Evolutionary conservation across 2,329 filamentous ascomycete species (phyloP).

Genomic region (Cordyceps cateniannulata): DNA sequence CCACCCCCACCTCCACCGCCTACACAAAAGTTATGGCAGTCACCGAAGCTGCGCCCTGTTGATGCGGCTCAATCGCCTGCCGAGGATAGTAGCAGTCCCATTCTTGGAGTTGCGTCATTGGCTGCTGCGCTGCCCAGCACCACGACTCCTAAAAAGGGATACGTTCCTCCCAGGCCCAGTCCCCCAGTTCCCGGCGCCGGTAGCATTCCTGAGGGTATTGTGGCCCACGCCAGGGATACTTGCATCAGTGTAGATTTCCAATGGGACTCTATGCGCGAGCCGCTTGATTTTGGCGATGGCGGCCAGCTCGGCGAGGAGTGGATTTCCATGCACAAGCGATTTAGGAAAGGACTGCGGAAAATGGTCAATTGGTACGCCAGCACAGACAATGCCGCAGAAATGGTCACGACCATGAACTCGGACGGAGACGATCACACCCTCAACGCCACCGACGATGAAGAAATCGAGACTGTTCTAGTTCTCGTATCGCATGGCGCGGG

Average conservation of each 20-base stretch:
- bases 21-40: constrained; percentile 9
- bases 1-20: constrained; percentile 18
- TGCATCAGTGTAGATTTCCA: constrained; percentile 86
- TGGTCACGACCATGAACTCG: constrained; percentile 36
- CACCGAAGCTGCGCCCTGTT: constrained; percentile 5
- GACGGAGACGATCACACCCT: constrained; percentile 24
- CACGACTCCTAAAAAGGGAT: constrained; percentile 38
- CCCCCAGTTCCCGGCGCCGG: constrained; percentile 78
- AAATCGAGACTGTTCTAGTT: constrained; percentile 71
- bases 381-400: constrained; percentile 43
- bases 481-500: constrained; percentile 92
- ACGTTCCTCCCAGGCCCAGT: constrained; percentile 69
- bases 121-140: constrained; percentile 28
- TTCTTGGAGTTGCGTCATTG: constrained; percentile 24
- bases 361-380: constrained; percentile 78
- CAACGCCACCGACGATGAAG: constrained; percentile 34
- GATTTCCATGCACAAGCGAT: constrained; percentile 89
- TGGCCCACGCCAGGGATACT: constrained; percentile 81
- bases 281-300: constrained; percentile 79
- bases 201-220: constrained; percentile 80
- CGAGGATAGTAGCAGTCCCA: constrained; percentile 20
- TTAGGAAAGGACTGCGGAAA: constrained; percentile 69
- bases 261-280: constrained; percentile 84
- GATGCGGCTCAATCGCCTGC: constrained; percentile 17
- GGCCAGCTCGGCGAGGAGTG: constrained; percentile 90